These are phyloP conservation scores for Lobosporangium transversale DNA, from an alignment of 192 early-diverging fungal genomes.

Conservation along the genomic window DNA sequence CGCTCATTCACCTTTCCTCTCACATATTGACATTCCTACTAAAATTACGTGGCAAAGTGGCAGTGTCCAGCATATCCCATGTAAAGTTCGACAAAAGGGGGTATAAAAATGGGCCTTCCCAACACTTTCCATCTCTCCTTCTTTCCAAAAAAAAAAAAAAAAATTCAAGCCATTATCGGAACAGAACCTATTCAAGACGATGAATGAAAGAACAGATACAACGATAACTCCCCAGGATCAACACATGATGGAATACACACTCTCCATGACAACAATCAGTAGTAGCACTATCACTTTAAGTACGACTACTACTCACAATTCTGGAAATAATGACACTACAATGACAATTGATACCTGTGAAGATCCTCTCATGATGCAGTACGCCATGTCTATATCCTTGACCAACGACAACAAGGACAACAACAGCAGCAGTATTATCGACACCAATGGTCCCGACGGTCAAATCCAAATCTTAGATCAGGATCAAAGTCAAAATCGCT, in stretches of 20 bases:
- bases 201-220: too few relatives aligned
- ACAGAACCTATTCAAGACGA: too few relatives aligned
- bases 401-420: neutral
- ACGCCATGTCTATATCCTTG: conserved; percentile 3
- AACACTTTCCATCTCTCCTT: too few relatives aligned
- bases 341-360: neutral
- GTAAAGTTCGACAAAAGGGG: too few relatives aligned
- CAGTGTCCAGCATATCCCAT: too few relatives aligned
- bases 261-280: neutral
- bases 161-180: too few relatives aligned
- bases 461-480: neutral
- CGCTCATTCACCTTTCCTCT: too few relatives aligned
- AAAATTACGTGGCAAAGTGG: too few relatives aligned
- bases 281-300: neutral
- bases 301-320: neutral
- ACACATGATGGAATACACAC: neutral
- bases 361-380: conserved; percentile 11
- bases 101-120: too few relatives aligned
- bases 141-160: too few relatives aligned
- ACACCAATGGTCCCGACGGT: neutral
- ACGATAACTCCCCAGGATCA: neutral
- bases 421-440: neutral
- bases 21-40: too few relatives aligned
- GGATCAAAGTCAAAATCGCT: neutral
- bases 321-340: neutral